Base-by-base conservation (phyloP, 1,284 basidiomycete species). In the Apiotrichum sp. region DNA sequence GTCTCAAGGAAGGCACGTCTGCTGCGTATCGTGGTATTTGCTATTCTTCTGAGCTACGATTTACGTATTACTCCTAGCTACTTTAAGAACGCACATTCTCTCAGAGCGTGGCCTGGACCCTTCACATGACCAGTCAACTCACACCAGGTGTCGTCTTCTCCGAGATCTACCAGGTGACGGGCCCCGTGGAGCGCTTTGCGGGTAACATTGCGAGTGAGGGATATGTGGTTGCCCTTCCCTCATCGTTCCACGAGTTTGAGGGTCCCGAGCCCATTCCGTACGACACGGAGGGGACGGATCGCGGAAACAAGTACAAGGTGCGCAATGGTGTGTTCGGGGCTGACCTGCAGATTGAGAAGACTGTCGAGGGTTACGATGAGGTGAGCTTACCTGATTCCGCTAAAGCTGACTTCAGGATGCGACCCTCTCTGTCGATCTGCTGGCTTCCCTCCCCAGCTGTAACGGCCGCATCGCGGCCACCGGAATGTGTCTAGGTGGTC, bases 191-290 rank as follows among this genome's bases (percentile, higher is more conserved):
- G 62, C 66, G 72, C 44, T 93, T 93, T 72, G 92, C 90, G 0
- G 84, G 88, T 29, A 88, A 92, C 76, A 93, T 96, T 65, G 92
- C 92, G 1, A 88, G 88, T 56, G 89, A 93, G 55, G 91, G 74
- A 10, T 76, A 69, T 45, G 64, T 74, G 31, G 70, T 73, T 11
- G 73, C 74, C 5, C 66, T 71, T 1, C 72, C 74, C 13, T 71
- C 68, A 13, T 66, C 63, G 2, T 96, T 88, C 74, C 92, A 96
- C 68, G 92, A 96, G 69, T 95, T 93, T 58, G 83, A 90, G 71
- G 87, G 88, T 0, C 87, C 89, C 0, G 89, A 90, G 52, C 76
- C 91, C 0, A 85, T 96, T 57, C 83, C 89, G 0, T 96, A 95
- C 69, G 90, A 93, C 69, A 79, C 77, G 0, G 87, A 90, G 79